A percentile compares a stretch with the other conserved stretches of the same genome.
Evolutionary conservation across 129 eudicot species (phyloP).

Genomic region (Arctium lappa): DNA sequence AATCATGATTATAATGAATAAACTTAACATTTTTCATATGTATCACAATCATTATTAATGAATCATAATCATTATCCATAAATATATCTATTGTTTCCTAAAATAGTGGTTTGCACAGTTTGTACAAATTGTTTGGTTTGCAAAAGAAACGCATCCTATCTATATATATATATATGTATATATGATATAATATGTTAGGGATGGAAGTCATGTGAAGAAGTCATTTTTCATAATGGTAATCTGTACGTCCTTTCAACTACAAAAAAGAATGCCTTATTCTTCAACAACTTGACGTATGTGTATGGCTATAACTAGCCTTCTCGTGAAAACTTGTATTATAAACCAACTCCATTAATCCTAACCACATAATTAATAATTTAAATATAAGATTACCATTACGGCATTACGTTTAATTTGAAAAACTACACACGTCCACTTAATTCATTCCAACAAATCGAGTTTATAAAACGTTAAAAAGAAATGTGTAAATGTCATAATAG

Average conservation of each 20-base stretch:
- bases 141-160: too few species aligned
- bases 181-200: neutral
- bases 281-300: conserved; percentile 25
- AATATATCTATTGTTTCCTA: too few species aligned
- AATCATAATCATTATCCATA: too few species aligned
- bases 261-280: conserved; percentile 17
- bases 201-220: conserved; percentile 36
- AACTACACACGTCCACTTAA: neutral
- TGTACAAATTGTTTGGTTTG: too few species aligned
- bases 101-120: too few species aligned
- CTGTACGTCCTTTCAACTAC: conserved; percentile 25
- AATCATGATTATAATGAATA: too few species aligned
- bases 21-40: too few species aligned
- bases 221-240: conserved; percentile 28
- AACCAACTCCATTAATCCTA: conserved; percentile 14
- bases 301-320: conserved; percentile 29
- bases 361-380: conserved; percentile 1
- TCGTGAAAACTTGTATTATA: conserved; percentile 29
- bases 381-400: neutral
- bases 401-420: neutral
- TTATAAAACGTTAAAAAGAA: neutral
- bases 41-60: too few species aligned
- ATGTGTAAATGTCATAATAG: neutral
- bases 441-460: neutral
- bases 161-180: too few species aligned